Conservation (phyloP, 1,284 basidiomycete genomes). For the Leccinum olivaceoglutinosum region DNA sequence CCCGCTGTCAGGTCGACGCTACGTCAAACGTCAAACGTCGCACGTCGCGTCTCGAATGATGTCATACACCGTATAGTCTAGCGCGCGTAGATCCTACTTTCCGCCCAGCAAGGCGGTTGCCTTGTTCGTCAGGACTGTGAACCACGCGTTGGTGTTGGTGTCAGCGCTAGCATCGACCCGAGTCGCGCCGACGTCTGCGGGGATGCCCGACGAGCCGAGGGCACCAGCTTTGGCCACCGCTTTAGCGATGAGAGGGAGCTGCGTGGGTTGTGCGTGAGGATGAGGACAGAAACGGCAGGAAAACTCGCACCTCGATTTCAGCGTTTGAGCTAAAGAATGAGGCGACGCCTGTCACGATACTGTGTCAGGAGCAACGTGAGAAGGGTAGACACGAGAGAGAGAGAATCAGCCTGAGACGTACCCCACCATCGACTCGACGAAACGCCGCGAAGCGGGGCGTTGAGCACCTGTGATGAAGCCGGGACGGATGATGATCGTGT, state of each 20-base stretch:
- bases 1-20: background rate
- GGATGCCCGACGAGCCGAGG: conserved; percentile 22
- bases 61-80: background rate
- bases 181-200: conserved; percentile 17
- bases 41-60: background rate
- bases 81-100: background rate
- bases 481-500: conserved; percentile 67
- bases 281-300: background rate
- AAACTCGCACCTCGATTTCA: conserved; percentile 40
- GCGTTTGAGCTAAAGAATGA: conserved; percentile 35
- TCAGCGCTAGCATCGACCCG: conserved; percentile 16
- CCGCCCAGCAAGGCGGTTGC: conserved; percentile 16
- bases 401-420: conserved; percentile 31
- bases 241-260: conserved; percentile 18
- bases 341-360: conserved; percentile 34
- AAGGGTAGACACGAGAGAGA: background rate
- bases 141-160: conserved; percentile 7
- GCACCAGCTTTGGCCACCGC: conserved; percentile 24
- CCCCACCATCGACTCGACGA: conserved; percentile 39
- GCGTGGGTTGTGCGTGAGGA: background rate
- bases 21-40: background rate
- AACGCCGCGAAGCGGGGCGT: conserved; percentile 33
- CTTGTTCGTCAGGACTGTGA: conserved; percentile 23
- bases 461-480: conserved; percentile 42
- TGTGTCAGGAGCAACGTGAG: conserved; percentile 12